Conservation (phyloP, 129 eudicot genomes). For the Lactuca saligna region DNA sequence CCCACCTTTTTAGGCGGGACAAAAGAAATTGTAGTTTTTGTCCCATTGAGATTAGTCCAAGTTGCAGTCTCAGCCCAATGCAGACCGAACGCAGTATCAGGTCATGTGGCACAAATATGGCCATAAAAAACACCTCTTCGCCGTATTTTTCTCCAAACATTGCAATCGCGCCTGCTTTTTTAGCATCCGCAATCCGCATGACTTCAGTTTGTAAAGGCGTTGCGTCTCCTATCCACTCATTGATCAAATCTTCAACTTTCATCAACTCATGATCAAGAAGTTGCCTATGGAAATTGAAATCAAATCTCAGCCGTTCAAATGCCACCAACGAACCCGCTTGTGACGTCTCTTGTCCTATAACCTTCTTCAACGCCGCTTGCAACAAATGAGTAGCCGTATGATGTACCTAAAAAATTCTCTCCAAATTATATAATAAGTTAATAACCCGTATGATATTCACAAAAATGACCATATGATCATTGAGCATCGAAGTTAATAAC, state of each 20-base stretch:
- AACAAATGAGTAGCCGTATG: slow-evolving; percentile 98
- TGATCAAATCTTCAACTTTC: slow-evolving; percentile 73
- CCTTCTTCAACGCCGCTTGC: slow-evolving; percentile 88
- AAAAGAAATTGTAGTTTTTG: too few relatives aligned
- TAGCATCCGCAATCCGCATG: slow-evolving; percentile 80
- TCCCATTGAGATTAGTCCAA: background rate
- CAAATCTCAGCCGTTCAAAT: slow-evolving; percentile 96
- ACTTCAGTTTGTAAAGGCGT: slow-evolving; percentile 72
- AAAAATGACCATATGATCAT: too few relatives aligned
- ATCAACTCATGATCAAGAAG: slow-evolving; percentile 69
- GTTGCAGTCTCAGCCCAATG: background rate
- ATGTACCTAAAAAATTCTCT: slow-evolving; percentile 55
- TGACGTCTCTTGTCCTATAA: slow-evolving; percentile 88
- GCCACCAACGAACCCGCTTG: slow-evolving; percentile 99
- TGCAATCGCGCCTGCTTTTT: slow-evolving; percentile 91
- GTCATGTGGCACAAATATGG: background rate
- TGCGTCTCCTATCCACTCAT: slow-evolving; percentile 86
- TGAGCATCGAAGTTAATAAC: too few relatives aligned
- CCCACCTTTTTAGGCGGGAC: too few relatives aligned
- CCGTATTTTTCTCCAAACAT: slow-evolving; percentile 99
- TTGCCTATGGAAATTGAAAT: slow-evolving; percentile 85
- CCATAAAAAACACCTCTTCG: slow-evolving; percentile 55
- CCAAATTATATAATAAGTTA: too few relatives aligned
- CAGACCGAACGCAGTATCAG: background rate
- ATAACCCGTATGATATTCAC: background rate